Evolutionary conservation across 129 eudicot genomes (phyloP), one percentile per base, ranked within the genome.

Genomic region (Mikania micrantha): DNA sequence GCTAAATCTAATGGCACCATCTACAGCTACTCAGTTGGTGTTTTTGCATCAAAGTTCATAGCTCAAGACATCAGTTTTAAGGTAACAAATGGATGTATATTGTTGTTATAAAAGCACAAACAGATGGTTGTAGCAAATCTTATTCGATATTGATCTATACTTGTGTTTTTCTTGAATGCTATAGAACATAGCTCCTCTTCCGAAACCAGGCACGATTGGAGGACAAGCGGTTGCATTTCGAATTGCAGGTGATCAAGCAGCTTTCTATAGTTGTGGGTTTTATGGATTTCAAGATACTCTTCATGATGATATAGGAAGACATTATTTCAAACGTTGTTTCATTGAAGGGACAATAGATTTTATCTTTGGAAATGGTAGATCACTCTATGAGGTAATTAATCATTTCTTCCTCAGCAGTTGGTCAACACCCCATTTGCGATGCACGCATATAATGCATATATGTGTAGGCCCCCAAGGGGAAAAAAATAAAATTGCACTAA

Each of bases 331-430:
- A 78, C 80, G 78, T 11, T 92, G 98, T 49, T 81, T 73, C 74
- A 86, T 92, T 60, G 84, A 92, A 66, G 98, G 98, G 60, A 84
- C 98, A 11, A 82, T 88, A 35, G 98, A 92, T 67, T 92, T 92
- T 77, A 82, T 92, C 47, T 92, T 88, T 58, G 98, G 98, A 71
- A 80, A 80, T 64, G 98, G 64, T 31, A 83, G 90, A 85, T 91
- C 97, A 53, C 78, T 91, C 48, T 91, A 81, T 49, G 85, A 82
- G 95, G 98, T 92, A 85, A 34, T 5, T n/a, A 25, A 3, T 6
- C 21, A 54, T 32, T 21, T 47, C 10, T 24, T 67, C 20, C 13
- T 25, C 38, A 25, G 0, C 15, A 17, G n/a, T n/a, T n/a, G n/a
- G n/a, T n/a, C n/a, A n/a, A n/a, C n/a, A n/a, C n/a, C n/a, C n/a